Base-by-base conservation (phyloP, 2,329 filamentous ascomycete species). In the Fonsecaea nubica region DNA sequence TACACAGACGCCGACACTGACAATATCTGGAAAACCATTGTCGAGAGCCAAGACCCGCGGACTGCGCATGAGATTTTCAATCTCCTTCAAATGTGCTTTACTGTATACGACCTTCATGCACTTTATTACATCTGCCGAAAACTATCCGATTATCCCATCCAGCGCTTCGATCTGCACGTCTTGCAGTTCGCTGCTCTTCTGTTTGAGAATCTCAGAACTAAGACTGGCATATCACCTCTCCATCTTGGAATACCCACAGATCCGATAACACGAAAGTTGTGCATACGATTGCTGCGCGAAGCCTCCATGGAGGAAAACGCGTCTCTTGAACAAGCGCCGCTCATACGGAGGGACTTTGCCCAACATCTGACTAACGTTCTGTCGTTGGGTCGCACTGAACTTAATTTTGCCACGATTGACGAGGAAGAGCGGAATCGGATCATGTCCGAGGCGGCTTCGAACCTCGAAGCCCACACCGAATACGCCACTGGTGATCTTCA, bases 11-110 rank as follows among this genome's bases (percentile, higher is more conserved):
- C 84, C 21, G 90, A 96, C 74, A 91, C 91, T 0, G 90, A 97
- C 74, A 84, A 87, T 15, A 86, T 97, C 68, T 98, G 94, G 94
- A 87, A 89, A 66, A 92, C 92, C 0, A 88, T 97, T 58, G 89
- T 87, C 5, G 88, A 89, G 30, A 93, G 90, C 66, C 92, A 93
- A 74, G 93, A 98, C 76, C 90, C 91, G 3, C 87, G 93, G 63
- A 89, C 94, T n/a, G 89, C 92, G 7, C 89, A 93, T 58, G 93
- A 93, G 33, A 86, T 96, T 30, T 82, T 93, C 56, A 83, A 83
- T 18, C 91, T 96, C 86, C 79, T 90, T 32, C 75, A 75, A 15
- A 77, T 77, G 42, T 82, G 86, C 8, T 78, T 84, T 59, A 75
- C 75, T 8, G 80, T 86, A 69, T 78, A 81, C 63, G 79, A 78